Conservation (phyloP, 768 basidiomycete species). For the Kwoniella sp. region DNA sequence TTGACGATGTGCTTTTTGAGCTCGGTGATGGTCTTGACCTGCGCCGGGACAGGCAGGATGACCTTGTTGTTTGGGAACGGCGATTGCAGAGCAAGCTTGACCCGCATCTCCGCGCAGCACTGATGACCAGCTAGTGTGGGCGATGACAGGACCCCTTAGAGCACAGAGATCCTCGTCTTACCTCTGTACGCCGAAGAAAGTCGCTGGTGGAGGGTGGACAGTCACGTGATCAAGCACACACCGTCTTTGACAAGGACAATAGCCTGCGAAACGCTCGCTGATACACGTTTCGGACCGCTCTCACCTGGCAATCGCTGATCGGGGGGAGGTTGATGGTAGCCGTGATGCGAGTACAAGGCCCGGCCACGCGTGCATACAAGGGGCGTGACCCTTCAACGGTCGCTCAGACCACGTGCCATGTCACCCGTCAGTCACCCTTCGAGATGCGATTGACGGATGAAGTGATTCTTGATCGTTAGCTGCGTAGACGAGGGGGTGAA, state of each 20-base stretch:
- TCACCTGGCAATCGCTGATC: background rate
- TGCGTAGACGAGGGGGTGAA: slow-evolving; percentile 7
- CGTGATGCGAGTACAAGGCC: too few relatives aligned
- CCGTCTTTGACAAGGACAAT: background rate
- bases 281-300: background rate
- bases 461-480: background rate
- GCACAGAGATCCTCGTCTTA: background rate
- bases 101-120: slow-evolving; percentile 13
- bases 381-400: background rate
- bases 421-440: slow-evolving; percentile 3
- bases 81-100: slow-evolving; percentile 28
- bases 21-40: slow-evolving; percentile 23
- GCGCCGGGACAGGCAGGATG: slow-evolving; percentile 25
- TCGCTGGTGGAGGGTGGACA: too few relatives aligned
- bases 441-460: slow-evolving; percentile 9
- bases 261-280: background rate
- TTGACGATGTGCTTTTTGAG: slow-evolving; percentile 28
- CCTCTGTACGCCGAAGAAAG: too few relatives aligned
- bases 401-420: slow-evolving; percentile 2
- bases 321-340: too few relatives aligned
- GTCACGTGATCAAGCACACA: too few relatives aligned
- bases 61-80: slow-evolving; percentile 27
- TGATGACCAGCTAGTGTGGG: background rate
- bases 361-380: background rate
- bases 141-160: background rate